Base-by-base conservation (phyloP, 73 alveolate species). In the Paramecium caudatum region DNA sequence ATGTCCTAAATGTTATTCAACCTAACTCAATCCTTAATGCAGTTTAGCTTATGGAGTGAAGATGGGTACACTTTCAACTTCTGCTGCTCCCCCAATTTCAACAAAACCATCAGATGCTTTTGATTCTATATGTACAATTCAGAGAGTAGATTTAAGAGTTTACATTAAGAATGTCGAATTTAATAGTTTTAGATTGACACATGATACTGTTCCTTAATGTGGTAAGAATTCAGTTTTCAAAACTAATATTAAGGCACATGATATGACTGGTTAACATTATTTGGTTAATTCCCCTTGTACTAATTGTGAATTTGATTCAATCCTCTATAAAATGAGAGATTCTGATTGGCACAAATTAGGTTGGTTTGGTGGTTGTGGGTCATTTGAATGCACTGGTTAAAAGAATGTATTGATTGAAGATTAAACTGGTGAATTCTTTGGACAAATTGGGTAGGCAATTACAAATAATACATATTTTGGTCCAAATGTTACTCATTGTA, bases 281-380 rank as follows among this genome's bases (percentile, higher is more conserved):
- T 62, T 62, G 46, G 47, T 55, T 2, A 39, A 86, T 63, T 46
- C 84, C 0, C 21, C 68, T 12, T 61, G 90, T 4, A 39, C 61
- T 10, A 62, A 86, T n/a, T 86, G 90, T 61, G 93, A 55, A 13
- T 30, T 17, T 25, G 93, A 86, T 41, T 70, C 93, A 7, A 43
- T 41, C 12, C 33, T 86, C 2, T 74, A 74, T 36, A 17, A 86
- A 5, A 47, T 63, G 62, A 9, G 37, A 30, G 47, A 55, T 43
- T 61, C 90, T 12, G 80, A 63, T 86, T 81, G 69, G 48, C 10
- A 78, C 21, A 36, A 41, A 78, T 16, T 62, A 41, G 93, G 93
- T 41, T 86, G 93, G 93, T 63, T 63, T 65, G 93, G 93, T 41
- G 93, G 93, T 21, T 86, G 93, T 86, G 93, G 93, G 36, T 78